Evolutionary conservation across 306 rosid species (phyloP), one percentile per base, ranked within the genome.

Genomic region (Cyamopsis tetragonoloba): DNA sequence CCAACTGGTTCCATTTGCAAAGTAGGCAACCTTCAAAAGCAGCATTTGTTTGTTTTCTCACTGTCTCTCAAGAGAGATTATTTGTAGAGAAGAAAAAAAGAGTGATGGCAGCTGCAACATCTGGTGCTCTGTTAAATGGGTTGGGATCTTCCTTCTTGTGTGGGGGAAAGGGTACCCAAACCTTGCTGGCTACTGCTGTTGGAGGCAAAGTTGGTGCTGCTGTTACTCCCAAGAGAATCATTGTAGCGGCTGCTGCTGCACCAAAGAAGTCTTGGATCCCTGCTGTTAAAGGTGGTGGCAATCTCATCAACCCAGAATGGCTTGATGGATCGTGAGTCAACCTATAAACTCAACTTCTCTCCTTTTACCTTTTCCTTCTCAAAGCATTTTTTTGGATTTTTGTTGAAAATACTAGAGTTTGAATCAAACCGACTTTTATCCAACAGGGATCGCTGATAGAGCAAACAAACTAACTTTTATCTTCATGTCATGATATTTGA

Each of bases 261-360:
- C 77, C 68, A 44, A 77, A 77, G 96, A 88, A 90, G 56, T 93
- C 99, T 55, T 93, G 85, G 85, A 9, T 88, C 58, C 97, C 99
- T 5, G 99, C 6, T 5, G 96, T 93, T 28, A 86, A 3, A 44
- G 91, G 63, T 11, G 88, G 96, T 22, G 91, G 92, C 34, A 93
- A 88, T 57, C 74, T 93, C 15, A 3, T 85, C 63, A 84, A 93
- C 78, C 99, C 99, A 1, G 99, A 93, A 75, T 93, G 99, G 99
- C 99, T 93, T 13, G 99, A 93, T 63, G 99, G 99, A 87, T 93
- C 99, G 99, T 93, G 79, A 83, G 98, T 83, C 42, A 60, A 23
- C 38, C 31, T 22, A 38, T 13, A 41, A 41, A 24, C 62, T 55
- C 6, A 8, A 1, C 18, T 65, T 24, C 4, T 32, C 28, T 41